phyloP scores from a whole-genome alignment of 2,329 filamentous ascomycete genomes.

The Aspergillus sclerotialis region DNA sequence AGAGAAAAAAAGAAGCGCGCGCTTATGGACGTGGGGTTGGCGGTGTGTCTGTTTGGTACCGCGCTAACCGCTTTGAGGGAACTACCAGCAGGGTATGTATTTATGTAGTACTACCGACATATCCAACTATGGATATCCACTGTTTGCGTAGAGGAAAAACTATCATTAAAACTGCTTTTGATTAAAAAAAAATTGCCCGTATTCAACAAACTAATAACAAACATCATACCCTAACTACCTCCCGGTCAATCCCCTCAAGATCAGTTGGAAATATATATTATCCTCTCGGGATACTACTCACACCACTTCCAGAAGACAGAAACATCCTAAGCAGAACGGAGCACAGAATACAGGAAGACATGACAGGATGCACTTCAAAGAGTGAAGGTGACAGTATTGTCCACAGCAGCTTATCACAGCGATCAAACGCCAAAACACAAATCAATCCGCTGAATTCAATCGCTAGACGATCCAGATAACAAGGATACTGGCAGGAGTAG shows the following conservation, averaged over 20 bases:
- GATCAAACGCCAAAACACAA: too few species aligned
- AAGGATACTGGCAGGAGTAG: slow-evolving; percentile 11
- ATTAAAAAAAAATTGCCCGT: background rate
- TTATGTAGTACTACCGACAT: background rate
- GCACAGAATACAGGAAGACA: too few species aligned
- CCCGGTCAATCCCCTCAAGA: background rate
- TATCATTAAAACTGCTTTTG: background rate
- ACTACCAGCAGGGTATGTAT: background rate
- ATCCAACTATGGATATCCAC: too few species aligned
- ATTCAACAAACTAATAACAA: background rate
- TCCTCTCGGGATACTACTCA: background rate
- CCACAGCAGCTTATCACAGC: slow-evolving; percentile 10
- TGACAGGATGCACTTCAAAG: slow-evolving; percentile 8
- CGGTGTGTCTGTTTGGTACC: background rate
- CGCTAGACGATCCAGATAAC: slow-evolving; percentile 21
- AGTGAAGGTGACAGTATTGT: slow-evolving; percentile 14
- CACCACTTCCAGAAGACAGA: too few species aligned
- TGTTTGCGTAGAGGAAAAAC: too few species aligned
- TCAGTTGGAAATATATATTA: background rate
- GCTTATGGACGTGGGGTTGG: slow-evolving; percentile 4
- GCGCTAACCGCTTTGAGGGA: background rate
- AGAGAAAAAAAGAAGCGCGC: slow-evolving; percentile 9
- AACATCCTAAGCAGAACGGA: too few species aligned
- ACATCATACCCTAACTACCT: too few species aligned
- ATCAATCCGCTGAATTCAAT: slow-evolving; percentile 24